Evolutionary conservation across 2,329 filamentous ascomycete species (phyloP).

Genomic region (Magnaporthiopsis incrustans): DNA sequence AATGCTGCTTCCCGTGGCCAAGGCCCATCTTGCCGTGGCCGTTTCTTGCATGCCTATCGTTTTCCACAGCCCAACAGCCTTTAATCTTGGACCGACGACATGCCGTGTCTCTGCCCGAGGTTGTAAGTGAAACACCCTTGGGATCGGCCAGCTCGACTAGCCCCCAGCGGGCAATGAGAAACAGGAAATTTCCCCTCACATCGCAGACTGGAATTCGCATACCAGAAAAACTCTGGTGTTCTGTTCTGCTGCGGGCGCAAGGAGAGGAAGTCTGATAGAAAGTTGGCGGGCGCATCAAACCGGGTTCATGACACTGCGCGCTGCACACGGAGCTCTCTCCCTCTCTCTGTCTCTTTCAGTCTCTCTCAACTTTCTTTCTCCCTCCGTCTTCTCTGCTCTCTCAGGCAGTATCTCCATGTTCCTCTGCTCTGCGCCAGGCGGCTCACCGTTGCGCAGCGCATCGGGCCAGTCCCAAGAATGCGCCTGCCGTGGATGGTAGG

Average conservation of each 20-base stretch:
- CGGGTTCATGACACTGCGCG: background rate
- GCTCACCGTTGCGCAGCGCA: background rate
- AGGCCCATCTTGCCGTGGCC: background rate
- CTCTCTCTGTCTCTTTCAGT: too few relatives aligned
- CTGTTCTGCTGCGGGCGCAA: background rate
- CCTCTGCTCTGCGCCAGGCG: background rate
- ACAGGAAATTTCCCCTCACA: background rate
- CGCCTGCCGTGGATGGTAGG: background rate
- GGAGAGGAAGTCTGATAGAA: background rate
- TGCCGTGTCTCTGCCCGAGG: background rate
- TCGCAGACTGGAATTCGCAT: background rate
- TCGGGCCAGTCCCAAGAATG: background rate
- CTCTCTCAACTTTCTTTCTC: too few relatives aligned
- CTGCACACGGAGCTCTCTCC: background rate
- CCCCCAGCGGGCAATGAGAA: background rate
- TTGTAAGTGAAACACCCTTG: conserved; percentile 7
- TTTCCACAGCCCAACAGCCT: background rate
- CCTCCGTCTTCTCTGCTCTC: background rate
- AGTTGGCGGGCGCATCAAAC: background rate
- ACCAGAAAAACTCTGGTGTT: background rate
- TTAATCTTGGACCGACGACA: background rate
- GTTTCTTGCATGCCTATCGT: background rate
- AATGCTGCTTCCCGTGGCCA: background rate
- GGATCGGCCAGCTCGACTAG: background rate
- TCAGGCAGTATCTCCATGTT: background rate